Percentiles rank a stretch among this genome's conserved stretches.
Evolutionary conservation across 78 protist genomes (phyloP).

Genomic region (Guillardia theta): DNA sequence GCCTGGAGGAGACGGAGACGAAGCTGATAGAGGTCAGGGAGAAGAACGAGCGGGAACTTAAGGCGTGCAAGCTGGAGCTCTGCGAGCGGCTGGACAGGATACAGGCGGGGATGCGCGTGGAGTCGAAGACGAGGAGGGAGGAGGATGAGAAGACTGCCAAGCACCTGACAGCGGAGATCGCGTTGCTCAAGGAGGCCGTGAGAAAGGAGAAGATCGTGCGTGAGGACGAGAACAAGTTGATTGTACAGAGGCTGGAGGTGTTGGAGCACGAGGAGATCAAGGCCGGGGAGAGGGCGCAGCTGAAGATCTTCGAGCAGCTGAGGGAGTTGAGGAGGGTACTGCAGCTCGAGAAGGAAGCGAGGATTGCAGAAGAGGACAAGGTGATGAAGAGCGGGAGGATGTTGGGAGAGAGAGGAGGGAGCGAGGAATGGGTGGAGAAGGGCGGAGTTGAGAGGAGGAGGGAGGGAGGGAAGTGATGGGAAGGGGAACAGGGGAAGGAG

Average conservation of each 20-base stretch:
- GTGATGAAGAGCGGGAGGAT: too few species aligned
- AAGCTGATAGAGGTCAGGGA: slow-evolving; percentile 15
- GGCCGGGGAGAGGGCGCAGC: slow-evolving; percentile 30
- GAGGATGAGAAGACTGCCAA: slow-evolving; percentile 11
- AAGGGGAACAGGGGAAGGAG: too few species aligned
- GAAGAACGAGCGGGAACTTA: background rate
- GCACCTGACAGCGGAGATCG: background rate
- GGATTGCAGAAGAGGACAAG: slow-evolving; percentile 9
- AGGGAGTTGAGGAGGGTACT: slow-evolving; percentile 26
- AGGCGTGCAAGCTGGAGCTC: background rate
- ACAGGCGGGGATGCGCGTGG: slow-evolving; percentile 17
- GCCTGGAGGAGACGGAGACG: slow-evolving; percentile 1
- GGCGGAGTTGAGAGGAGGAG: too few species aligned
- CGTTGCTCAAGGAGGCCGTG: slow-evolving; percentile 1
- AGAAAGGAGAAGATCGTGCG: background rate
- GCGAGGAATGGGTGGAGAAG: too few species aligned
- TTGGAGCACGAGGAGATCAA: slow-evolving; percentile 35
- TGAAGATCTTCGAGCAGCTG: slow-evolving; percentile 35
- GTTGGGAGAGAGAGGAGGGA: too few species aligned
- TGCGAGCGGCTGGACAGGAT: background rate
- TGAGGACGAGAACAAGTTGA: slow-evolving; percentile 1
- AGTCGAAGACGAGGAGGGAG: background rate
- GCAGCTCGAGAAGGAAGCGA: slow-evolving; percentile 22
- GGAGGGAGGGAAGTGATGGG: too few species aligned
- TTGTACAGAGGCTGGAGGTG: background rate